Evolutionary conservation across 352 stramenopile species (phyloP), one percentile per base, ranked within the genome.

Genomic region (Phytophthora gonapodyides): DNA sequence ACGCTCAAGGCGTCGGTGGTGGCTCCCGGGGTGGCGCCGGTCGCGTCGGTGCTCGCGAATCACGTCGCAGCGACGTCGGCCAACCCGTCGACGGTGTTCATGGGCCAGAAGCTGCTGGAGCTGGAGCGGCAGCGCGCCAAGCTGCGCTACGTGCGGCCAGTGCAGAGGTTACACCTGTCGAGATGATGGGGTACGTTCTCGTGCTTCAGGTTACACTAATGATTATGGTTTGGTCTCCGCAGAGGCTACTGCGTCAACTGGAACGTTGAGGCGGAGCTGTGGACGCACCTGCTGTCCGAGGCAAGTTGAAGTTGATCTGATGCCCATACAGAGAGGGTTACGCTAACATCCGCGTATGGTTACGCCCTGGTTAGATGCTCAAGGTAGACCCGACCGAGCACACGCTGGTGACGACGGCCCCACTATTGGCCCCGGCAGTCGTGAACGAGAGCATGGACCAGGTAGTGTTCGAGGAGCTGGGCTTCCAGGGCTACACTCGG

Each of bases 241-340:
- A 89, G 82, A n/a, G 83, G 83, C 15, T 92, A 90, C 56, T 90
- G 80, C 41, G 81, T 92, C 37, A 92, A 92, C 46, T 92, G 83
- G 83, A 92, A 92, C 52, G 64, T 89, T 9, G 80, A 90, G 65
- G 76, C 62, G 5, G 83, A 90, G 31, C 55, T 92, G 7, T 89
- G 76, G 71, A 40, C 64, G 12, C 66, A 87, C 41, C 41, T 92
- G 3, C 68, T 89, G 57, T 88, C 80, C 30, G 69, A 86, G 59
- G 69, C 40, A 69, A 61, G 58, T 55, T 61, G 40, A 46, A 53
- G 49, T 63, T 68, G 16, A 72, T 53, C 31, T 54, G 61, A 16
- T 16, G 30, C 33, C 1, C 21, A 35, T 36, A 15, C 16, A 40
- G 17, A 33, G 19, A 24, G 9, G 35, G 19, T 37, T 47, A 48